Evolutionary conservation across 139 green algal species (phyloP).

Genomic region (Zygnema circumcarinatum): DNA sequence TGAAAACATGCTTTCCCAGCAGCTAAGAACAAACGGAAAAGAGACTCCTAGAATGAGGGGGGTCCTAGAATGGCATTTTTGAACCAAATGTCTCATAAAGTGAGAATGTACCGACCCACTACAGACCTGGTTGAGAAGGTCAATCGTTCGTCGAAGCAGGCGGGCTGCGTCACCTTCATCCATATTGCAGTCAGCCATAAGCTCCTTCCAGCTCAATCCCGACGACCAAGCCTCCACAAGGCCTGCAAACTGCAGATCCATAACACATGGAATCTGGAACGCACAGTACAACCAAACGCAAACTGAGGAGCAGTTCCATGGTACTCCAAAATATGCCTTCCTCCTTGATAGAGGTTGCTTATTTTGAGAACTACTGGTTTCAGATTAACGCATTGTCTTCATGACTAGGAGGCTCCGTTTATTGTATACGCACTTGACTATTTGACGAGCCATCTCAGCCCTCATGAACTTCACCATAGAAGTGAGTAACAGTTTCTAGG

Average conservation of each 20-base stretch:
- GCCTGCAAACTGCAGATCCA: slow-evolving; percentile 55
- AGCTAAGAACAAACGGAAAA: too few relatives aligned
- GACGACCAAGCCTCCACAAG: slow-evolving; percentile 60
- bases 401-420: not conserved
- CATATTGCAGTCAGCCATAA: slow-evolving; percentile 45
- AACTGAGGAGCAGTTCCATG: not conserved
- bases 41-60: too few relatives aligned
- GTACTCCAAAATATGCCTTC: not conserved
- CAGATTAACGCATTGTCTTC: not conserved
- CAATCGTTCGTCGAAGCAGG: slow-evolving; percentile 59
- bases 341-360: not conserved
- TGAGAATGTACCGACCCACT: not conserved
- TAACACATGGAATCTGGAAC: slow-evolving; percentile 43
- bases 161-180: slow-evolving; percentile 62
- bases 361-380: not conserved
- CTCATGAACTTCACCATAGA: too few relatives aligned
- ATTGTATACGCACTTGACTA: too few relatives aligned
- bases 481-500: too few relatives aligned
- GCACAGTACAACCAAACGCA: slow-evolving; percentile 7
- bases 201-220: slow-evolving; percentile 53
- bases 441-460: too few relatives aligned
- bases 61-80: too few relatives aligned
- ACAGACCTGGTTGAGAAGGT: slow-evolving; percentile 55
- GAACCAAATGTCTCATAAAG: too few relatives aligned
- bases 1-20: too few relatives aligned